Conservation (phyloP, 2,329 filamentous ascomycete genomes). For the Phialophora chinensis region DNA sequence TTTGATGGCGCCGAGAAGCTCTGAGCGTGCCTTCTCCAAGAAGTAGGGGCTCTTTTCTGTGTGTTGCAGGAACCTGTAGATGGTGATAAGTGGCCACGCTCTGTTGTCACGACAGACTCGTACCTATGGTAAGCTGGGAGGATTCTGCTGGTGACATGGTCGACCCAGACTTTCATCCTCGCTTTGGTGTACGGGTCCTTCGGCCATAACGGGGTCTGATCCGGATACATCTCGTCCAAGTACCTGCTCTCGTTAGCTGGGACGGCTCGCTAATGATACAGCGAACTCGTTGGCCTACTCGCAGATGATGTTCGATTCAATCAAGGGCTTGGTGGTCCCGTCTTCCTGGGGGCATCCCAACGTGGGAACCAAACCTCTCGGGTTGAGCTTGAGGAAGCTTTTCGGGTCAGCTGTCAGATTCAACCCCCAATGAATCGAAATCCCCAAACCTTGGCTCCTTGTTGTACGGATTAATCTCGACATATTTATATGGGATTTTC, state of each 20-base stretch:
- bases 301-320: conserved; percentile 74
- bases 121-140: conserved; percentile 70
- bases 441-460: conserved; percentile 53
- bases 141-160: conserved; percentile 71
- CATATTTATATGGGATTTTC: conserved; percentile 73
- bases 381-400: conserved; percentile 72
- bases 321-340: conserved; percentile 62
- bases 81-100: background rate
- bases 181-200: conserved; percentile 68
- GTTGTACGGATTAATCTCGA: conserved; percentile 79
- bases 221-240: conserved; percentile 71
- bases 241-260: conserved; percentile 8
- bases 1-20: conserved; percentile 65
- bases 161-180: conserved; percentile 72
- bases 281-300: conserved; percentile 59
- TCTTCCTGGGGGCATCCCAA: conserved; percentile 47
- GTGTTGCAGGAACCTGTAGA: conserved; percentile 53
- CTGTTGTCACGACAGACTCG: background rate
- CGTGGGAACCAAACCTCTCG: conserved; percentile 76
- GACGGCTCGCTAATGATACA: background rate
- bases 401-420: background rate
- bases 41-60: conserved; percentile 50
- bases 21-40: conserved; percentile 60
- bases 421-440: background rate
- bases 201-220: conserved; percentile 62